Conservation (phyloP, 2,329 filamentous ascomycete species). For the Penicillium sp. region DNA sequence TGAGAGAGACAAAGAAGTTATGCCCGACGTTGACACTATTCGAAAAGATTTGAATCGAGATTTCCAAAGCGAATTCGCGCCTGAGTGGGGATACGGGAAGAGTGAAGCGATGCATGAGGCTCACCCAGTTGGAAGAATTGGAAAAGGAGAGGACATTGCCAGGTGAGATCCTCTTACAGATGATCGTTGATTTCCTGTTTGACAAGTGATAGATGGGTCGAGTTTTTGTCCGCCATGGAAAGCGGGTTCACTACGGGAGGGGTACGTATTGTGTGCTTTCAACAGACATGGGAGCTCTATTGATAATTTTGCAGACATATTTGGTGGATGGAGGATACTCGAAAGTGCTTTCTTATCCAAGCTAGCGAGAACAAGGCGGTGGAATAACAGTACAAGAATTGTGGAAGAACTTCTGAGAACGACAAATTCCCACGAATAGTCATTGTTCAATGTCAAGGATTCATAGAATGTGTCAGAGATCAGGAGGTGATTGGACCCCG, state of each 20-base stretch:
- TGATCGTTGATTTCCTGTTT: no score
- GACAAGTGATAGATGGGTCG: neutral
- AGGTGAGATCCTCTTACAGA: neutral
- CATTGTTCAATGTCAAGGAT: no score
- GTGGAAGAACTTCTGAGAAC: no score
- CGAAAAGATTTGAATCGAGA: neutral
- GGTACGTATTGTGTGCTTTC: neutral
- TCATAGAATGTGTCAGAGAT: no score
- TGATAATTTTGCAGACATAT: neutral
- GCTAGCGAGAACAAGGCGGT: neutral
- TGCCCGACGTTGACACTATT: slow-evolving; percentile 1
- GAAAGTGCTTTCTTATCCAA: slow-evolving; percentile 2
- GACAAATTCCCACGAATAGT: no score
- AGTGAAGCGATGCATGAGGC: neutral
- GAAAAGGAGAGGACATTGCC: slow-evolving; percentile 5
- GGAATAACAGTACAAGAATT: neutral
- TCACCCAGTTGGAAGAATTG: slow-evolving; percentile 5
- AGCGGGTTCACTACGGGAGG: slow-evolving; percentile 5
- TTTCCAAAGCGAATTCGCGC: slow-evolving; percentile 6
- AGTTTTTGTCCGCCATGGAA: slow-evolving; percentile 3
- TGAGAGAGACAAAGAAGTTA: neutral
- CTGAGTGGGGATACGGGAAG: slow-evolving; percentile 1
- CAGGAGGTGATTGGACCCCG: no score
- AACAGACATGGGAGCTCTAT: neutral
- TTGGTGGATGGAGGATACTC: slow-evolving; percentile 6